phyloP scores from a whole-genome alignment of 1,284 basidiomycete genomes.

The Coriolopsis trogii region DNA sequence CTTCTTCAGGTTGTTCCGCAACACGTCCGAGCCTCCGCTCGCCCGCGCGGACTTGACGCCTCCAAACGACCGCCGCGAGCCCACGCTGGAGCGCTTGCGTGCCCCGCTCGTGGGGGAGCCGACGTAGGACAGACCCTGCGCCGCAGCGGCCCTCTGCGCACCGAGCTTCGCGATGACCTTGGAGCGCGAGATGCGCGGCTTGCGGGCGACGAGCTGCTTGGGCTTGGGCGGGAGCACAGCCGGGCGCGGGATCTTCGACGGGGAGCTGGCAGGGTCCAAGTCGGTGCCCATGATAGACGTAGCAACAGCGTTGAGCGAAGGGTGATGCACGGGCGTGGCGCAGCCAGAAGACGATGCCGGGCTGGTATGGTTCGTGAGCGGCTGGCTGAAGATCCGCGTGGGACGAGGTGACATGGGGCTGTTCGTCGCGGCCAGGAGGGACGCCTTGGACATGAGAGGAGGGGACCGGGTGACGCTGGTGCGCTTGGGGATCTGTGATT shows the following conservation, averaged over 20 bases:
- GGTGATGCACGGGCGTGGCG: constrained; percentile 37
- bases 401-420: constrained; percentile 34
- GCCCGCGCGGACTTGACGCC: constrained; percentile 42
- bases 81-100: constrained; percentile 57
- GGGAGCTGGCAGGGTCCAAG: constrained; percentile 8
- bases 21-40: constrained; percentile 38
- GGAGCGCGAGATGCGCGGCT: constrained; percentile 76
- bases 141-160: constrained; percentile 60
- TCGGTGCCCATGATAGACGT: constrained; percentile 27
- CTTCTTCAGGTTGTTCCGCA: constrained; percentile 65
- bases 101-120: constrained; percentile 2
- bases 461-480: constrained; percentile 12
- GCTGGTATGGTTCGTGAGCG: constrained; percentile 38
- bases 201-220: constrained; percentile 51
- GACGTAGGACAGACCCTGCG: constrained; percentile 14
- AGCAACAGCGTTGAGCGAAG: constrained; percentile 38
- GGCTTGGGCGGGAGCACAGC: constrained; percentile 35
- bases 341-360: constrained; percentile 42
- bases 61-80: constrained; percentile 50
- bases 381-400: constrained; percentile 56
- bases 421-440: constrained; percentile 48
- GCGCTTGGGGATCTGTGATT: constrained; percentile 14
- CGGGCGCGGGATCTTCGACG: constrained; percentile 25
- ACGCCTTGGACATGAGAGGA: constrained; percentile 18
- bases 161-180: constrained; percentile 76